Conservation (phyloP, 345 rosid genomes). For the Hirschfeldia incana region DNA sequence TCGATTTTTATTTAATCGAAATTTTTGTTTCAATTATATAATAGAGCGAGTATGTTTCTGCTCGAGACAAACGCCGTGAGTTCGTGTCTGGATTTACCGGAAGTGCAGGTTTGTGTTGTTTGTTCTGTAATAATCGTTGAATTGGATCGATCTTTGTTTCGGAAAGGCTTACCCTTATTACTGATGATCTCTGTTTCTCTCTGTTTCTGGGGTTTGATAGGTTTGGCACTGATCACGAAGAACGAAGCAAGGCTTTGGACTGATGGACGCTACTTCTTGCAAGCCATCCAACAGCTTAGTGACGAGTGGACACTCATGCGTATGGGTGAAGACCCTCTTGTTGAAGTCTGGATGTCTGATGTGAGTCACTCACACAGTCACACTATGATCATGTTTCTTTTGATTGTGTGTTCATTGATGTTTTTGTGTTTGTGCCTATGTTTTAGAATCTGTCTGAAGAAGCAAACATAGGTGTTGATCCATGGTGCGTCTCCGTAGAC, state of each 20-base stretch:
- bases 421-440: not conserved
- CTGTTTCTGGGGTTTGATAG: conserved; percentile 65
- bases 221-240: conserved; percentile 78
- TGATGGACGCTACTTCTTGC: conserved; percentile 91
- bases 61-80: conserved; percentile 78
- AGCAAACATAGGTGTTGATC: conserved; percentile 78
- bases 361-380: conserved; percentile 48
- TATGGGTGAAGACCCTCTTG: conserved; percentile 81
- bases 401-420: not conserved
- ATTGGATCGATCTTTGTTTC: not conserved
- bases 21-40: not conserved
- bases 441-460: conserved; percentile 67
- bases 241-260: conserved; percentile 87
- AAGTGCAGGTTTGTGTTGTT: conserved; percentile 60
- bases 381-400: not conserved
- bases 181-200: not conserved
- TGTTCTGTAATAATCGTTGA: not conserved
- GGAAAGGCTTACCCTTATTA: not conserved
- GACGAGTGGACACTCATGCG: conserved; percentile 91
- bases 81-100: conserved; percentile 93
- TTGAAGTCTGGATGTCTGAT: conserved; percentile 81
- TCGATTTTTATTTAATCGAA: not conserved
- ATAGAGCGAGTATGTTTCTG: conserved; percentile 90
- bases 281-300: conserved; percentile 79
- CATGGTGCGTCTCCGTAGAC: conserved; percentile 86